Base-by-base conservation (phyloP, 2,329 filamentous ascomycete species). In the Hymenoscyphus salicellus region DNA sequence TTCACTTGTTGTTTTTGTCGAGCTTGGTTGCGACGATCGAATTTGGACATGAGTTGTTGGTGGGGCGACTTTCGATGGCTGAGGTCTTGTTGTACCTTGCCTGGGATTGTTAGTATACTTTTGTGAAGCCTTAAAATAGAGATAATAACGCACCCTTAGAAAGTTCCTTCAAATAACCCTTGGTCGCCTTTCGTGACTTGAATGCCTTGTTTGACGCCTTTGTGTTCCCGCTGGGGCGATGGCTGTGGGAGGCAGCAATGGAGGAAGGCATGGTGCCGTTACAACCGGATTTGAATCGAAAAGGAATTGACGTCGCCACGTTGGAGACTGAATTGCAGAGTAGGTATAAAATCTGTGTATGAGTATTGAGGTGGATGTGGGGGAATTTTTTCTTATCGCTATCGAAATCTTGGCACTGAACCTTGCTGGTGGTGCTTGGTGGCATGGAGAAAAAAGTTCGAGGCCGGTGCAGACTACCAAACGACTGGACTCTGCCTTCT, bases 31-130 rank as follows among this genome's bases (percentile, higher is more conserved):
- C 92, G 89, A 66, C 95, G 90, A 78, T 97, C 93, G 77, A 99
- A 86, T 79, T 98, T 99, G 65, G 93, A 96, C 91, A 97, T 94
- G 79, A 97, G 87, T 80, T 97, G 92, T 77, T 99, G 95, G 77
- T 97, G 92, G 63, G 92, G 92, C 17, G 94, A 97, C 78, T 92
- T 96, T 74, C 94, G 88, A 72, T 83, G 82, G 72, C 84, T 86
- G 75, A 96, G 91, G 73, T 86, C 81, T 63, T 83, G 89, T 5
- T 38, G 46, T 59, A 94, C 84, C 78, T 95, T 95, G 75, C 93
- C 92, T 95, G 43, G 17, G n/a, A 36, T 14, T 30, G 30, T 49
- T 46, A 41, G 33, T 26, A 58, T 23, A 26, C 8, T 26, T 52
- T 26, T 11, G n/a, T 33, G 26, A 8, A n/a, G 11, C 28, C 16